A percentile compares a stretch with the other conserved stretches of the same genome.
Conservation (phyloP, 139 green algal species). For the Pseudopediastrum boryanum region DNA sequence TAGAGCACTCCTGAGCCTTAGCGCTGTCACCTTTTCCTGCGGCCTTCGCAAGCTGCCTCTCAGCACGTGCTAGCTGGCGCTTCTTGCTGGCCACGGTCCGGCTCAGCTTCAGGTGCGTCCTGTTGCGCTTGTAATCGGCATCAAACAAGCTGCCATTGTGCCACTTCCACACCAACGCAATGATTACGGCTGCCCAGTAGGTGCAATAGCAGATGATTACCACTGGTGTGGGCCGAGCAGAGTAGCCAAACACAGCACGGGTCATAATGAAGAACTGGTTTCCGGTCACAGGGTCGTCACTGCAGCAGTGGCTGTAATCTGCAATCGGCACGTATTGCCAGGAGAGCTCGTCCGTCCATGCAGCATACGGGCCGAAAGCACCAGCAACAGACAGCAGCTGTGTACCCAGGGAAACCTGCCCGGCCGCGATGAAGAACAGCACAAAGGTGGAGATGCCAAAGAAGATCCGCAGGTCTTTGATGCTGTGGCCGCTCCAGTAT, state of each 20-base stretch:
- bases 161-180: conserved; percentile 32
- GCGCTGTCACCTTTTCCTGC: neutral
- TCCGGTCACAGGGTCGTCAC: conserved; percentile 32
- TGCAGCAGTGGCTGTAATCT: conserved; percentile 45
- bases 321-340: conserved; percentile 48
- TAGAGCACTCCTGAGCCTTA: neutral
- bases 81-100: neutral
- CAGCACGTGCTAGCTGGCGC: neutral
- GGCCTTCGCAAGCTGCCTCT: neutral
- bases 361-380: conserved; percentile 21
- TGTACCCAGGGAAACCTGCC: conserved; percentile 45
- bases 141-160: conserved; percentile 49
- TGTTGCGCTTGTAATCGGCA: conserved; percentile 58
- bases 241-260: conserved; percentile 46
- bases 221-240: conserved; percentile 41
- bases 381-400: conserved; percentile 29
- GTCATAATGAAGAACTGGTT: conserved; percentile 46
- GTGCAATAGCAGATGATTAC: conserved; percentile 47
- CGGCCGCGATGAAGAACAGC: conserved; percentile 64
- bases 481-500: conserved; percentile 29
- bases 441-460: conserved; percentile 48
- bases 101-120: conserved; percentile 14
- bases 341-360: conserved; percentile 41
- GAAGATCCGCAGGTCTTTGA: conserved; percentile 63
- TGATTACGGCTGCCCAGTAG: conserved; percentile 53